These are phyloP conservation scores for Hemileccinum rubropunctum DNA, from an alignment of 768 basidiomycete species.

Conservation along the genomic window DNA sequence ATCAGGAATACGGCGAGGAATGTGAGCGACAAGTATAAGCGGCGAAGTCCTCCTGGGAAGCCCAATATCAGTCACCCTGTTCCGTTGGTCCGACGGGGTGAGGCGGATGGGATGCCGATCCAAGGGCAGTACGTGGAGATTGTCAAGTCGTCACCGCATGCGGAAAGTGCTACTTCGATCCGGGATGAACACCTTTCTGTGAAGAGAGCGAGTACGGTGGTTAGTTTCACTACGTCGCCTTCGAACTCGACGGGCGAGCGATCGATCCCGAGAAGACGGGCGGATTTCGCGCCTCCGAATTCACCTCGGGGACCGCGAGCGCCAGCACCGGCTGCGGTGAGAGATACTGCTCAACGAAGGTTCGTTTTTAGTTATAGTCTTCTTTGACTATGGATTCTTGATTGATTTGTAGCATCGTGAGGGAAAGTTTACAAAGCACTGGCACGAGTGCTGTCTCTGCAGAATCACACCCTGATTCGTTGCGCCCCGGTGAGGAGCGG, in stretches of 20 bases:
- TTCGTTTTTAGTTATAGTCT: slow-evolving; percentile 5
- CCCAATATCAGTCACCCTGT: slow-evolving; percentile 63
- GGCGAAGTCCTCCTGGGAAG: slow-evolving; percentile 36
- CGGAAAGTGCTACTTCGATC: slow-evolving; percentile 37
- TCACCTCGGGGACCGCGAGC: slow-evolving; percentile 38
- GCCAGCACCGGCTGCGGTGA: slow-evolving; percentile 18
- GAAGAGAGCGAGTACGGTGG: slow-evolving; percentile 39
- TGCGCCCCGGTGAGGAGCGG: slow-evolving; percentile 34
- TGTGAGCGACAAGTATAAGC: slow-evolving; percentile 60
- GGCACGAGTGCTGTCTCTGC: slow-evolving; percentile 37
- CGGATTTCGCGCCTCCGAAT: slow-evolving; percentile 66
- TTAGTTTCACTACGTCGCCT: slow-evolving; percentile 52
- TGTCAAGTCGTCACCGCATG: slow-evolving; percentile 15
- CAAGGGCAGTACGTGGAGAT: slow-evolving; percentile 35
- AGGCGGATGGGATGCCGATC: slow-evolving; percentile 22
- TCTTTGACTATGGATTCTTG: neutral
- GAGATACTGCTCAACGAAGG: slow-evolving; percentile 25
- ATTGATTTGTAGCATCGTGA: slow-evolving; percentile 38
- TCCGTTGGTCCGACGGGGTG: slow-evolving; percentile 29
- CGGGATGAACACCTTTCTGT: slow-evolving; percentile 33
- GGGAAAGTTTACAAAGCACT: slow-evolving; percentile 56
- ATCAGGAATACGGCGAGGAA: slow-evolving; percentile 63
- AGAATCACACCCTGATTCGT: slow-evolving; percentile 31
- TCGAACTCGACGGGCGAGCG: slow-evolving; percentile 62
- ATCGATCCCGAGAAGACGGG: slow-evolving; percentile 64